Evolutionary conservation across 805 yeast genomes (phyloP), one percentile per base, ranked within the genome.

Genomic region (Lipomyces spencermartinsiae): DNA sequence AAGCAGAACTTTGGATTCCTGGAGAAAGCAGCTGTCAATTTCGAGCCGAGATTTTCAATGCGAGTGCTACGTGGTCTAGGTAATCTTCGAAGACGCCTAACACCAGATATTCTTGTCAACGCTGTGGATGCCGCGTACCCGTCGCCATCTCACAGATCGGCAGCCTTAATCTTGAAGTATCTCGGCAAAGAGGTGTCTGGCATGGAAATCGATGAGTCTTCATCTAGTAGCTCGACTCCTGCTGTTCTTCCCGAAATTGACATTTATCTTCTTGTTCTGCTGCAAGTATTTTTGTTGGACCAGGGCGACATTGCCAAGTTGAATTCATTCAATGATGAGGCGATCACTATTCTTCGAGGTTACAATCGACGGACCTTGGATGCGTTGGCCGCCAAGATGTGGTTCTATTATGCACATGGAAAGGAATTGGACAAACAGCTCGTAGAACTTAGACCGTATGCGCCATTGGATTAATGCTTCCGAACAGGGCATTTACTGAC

Each of bases 401-500:
- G 98, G 98, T 95, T 94, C 78, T 94, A 93, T 81, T 84, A 91
- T 73, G 84, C 89, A 58, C 87, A 97, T 78, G 85, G 93, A 1
- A 86, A 87, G 72, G 98, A 94, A 81, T 80, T 89, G 64, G 76
- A 74, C 49, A 73, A 76, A 56, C 81, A 87, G 72, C 80, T 86
- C 67, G 81, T 83, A 61, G 78, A 85, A n/a, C 81, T 91, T 63
- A 86, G 97, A 77, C 85, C 92, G 6, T 67, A 57, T 4, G 71
- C 16, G 22, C 22, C 49, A 16, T 43, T 43, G 49, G 49, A 16
- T n/a, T n/a, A 16, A n/a, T 43, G 22, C n/a, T 43, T 16, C 10
- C 22, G 1, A 19, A 7, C 59, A 19, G 1, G 3, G 4, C 49
- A 19, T 16, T 19, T 9, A 43, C 22, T 43, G 49, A 43, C 49